Base-by-base conservation (phyloP, 2,329 filamentous ascomycete species). In the Cercospora sojina region DNA sequence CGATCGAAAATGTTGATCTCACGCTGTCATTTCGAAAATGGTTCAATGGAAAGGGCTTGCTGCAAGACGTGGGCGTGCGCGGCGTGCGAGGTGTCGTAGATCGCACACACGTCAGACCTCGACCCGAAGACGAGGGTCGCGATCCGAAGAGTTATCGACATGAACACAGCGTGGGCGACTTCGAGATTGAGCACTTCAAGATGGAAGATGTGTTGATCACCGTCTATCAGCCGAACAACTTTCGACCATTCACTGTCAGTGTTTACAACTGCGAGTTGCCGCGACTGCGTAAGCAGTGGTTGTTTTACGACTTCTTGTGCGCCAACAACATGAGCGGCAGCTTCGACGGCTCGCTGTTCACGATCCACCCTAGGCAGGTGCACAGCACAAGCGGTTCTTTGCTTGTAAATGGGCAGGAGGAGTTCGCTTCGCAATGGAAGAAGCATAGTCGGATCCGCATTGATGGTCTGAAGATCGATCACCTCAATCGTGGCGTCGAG, bases 11-110 rank as follows among this genome's bases (percentile, higher is more conserved):
- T 0, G 92, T 99, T 68, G 97, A 99, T 75, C 94, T 99, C 49
- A 98, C 94, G 0, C 79, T 99, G 27, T 99, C 95, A 0, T 98
- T 99, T 73, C 85, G 93, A n/a, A 98, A 97, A 77, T 99, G 95
- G 95, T 96, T 96, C 87, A 98, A 97, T 73, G 94, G 95, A 23
- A 97, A 94, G 78, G 95, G 95, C 0, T 84, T 96, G 5, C 82
- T 99, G 8, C 90, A 91, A 73, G 92, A 98, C 76, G 95, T 99
- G 49, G 93, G 97, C 76, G 90, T 99, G 61, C 95, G 93, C 75
- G 95, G 95, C 4, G 91, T 99, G 31, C 87, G 95, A 67, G 95
- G 95, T 23, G 92, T 98, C 5, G 85, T 99, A 53, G 95, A 99
- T 79, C 87, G 95, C 66, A 97, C 93, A 0, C 90, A 88, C 56